Percentiles rank a stretch among this genome's conserved stretches.
These are phyloP conservation scores for Heterobasidion occidentale DNA, from an alignment of 1,284 basidiomycete species.

Conservation along the genomic window DNA sequence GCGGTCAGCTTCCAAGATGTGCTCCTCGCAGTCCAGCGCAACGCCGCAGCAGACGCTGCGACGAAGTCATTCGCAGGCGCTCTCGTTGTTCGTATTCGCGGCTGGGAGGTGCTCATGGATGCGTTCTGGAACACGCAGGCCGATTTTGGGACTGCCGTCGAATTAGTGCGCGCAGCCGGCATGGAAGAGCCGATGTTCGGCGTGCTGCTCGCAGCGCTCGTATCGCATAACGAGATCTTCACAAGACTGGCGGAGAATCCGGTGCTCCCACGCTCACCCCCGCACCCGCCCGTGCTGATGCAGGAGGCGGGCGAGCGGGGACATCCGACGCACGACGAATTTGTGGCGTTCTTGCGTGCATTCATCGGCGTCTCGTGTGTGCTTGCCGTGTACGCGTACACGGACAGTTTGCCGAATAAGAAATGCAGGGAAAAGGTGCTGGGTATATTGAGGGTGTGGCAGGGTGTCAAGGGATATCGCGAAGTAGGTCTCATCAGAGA, in stretches of 20 bases:
- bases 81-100: slow-evolving; percentile 39
- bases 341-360: slow-evolving; percentile 54
- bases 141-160: slow-evolving; percentile 38
- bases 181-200: slow-evolving; percentile 60
- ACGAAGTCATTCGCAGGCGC: slow-evolving; percentile 35
- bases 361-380: slow-evolving; percentile 60
- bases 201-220: slow-evolving; percentile 62
- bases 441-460: slow-evolving; percentile 62
- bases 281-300: slow-evolving; percentile 19
- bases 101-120: slow-evolving; percentile 57
- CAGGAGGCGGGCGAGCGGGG: slow-evolving; percentile 6
- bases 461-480: slow-evolving; percentile 53
- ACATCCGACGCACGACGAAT: slow-evolving; percentile 40
- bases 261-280: slow-evolving; percentile 26
- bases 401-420: slow-evolving; percentile 64
- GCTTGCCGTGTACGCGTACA: slow-evolving; percentile 72
- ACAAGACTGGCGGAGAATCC: slow-evolving; percentile 37
- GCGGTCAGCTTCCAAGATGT: slow-evolving; percentile 31
- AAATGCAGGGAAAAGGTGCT: slow-evolving; percentile 54
- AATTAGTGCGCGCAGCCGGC: slow-evolving; percentile 49
- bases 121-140: slow-evolving; percentile 44
- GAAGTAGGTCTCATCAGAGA: slow-evolving; percentile 32
- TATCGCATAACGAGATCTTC: slow-evolving; percentile 43
- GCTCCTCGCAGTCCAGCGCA: slow-evolving; percentile 33
- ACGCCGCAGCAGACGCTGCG: slow-evolving; percentile 29